Evolutionary conservation across 2,329 filamentous ascomycete species (phyloP).

Genomic region (Fusarium devonianum): DNA sequence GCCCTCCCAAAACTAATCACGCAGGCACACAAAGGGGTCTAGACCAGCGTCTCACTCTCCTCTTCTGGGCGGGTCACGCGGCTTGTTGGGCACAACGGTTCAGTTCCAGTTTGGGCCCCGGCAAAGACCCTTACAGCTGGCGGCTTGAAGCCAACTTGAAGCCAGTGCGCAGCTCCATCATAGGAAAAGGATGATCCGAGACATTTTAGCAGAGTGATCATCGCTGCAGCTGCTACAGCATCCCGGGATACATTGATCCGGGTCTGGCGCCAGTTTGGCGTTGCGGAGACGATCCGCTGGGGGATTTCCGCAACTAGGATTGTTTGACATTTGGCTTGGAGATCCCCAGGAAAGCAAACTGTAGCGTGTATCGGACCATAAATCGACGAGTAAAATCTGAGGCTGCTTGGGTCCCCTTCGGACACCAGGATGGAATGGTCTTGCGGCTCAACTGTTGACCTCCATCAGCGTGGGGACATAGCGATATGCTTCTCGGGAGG

Average conservation of each 20-base stretch:
- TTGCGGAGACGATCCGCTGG: too few species aligned
- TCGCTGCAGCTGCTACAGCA: constrained; percentile 11
- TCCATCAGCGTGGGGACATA: constrained; percentile 21
- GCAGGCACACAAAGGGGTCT: constrained; percentile 12
- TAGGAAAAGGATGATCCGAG: constrained; percentile 13
- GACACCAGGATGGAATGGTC: constrained; percentile 2
- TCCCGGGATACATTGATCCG: constrained; percentile 23
- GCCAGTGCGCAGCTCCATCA: not conserved
- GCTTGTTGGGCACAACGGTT: constrained; percentile 31
- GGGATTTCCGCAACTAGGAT: too few species aligned
- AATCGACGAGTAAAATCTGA: constrained; percentile 3
- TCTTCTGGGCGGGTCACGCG: constrained; percentile 27
- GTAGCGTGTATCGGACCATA: constrained; percentile 24
- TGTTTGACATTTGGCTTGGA: constrained; percentile 1
- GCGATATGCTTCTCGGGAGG: constrained; percentile 29
- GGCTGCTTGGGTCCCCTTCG: not conserved
- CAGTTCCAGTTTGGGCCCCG: not conserved
- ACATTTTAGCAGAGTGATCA: constrained; percentile 21
- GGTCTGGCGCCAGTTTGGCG: not conserved
- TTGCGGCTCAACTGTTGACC: constrained; percentile 27
- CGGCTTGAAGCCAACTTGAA: not conserved
- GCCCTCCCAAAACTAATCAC: constrained; percentile 14
- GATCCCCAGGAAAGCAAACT: constrained; percentile 18
- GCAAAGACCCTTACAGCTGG: not conserved
- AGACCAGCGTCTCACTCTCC: constrained; percentile 12